These are phyloP conservation scores for Neofusicoccum laricinum DNA, from an alignment of 2,329 filamentous ascomycete species.

Conservation along the genomic window DNA sequence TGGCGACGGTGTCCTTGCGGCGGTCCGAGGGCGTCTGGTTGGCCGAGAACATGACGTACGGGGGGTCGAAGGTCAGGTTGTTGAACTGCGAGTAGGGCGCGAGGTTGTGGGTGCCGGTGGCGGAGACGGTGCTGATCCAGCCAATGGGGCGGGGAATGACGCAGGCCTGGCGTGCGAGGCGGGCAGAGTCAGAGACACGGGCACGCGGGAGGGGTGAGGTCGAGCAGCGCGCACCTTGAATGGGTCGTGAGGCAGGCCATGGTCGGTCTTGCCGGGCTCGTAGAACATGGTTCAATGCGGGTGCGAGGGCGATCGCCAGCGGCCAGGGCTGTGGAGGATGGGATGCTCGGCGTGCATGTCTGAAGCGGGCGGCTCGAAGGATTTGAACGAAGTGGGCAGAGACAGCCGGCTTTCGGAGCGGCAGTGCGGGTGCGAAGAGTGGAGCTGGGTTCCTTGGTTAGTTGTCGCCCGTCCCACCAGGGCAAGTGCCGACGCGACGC, in stretches of 20 bases:
- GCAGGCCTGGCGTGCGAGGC: constrained; percentile 42
- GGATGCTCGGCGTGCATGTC: too few species aligned
- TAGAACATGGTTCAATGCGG: constrained; percentile 46
- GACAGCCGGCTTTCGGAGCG: too few species aligned
- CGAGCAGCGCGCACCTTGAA: constrained; percentile 47
- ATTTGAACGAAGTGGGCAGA: too few species aligned
- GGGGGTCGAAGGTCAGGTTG: constrained; percentile 62
- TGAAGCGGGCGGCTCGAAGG: too few species aligned
- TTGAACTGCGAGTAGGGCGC: constrained; percentile 63
- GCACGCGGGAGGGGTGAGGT: too few species aligned
- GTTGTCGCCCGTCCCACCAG: too few species aligned
- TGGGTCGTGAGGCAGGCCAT: constrained; percentile 53
- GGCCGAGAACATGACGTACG: constrained; percentile 60
- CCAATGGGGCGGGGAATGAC: constrained; percentile 61
- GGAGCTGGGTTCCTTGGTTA: too few species aligned
- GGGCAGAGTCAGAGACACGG: neutral
- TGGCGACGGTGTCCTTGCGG: constrained; percentile 58
- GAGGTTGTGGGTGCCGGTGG: constrained; percentile 50
- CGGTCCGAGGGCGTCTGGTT: constrained; percentile 50
- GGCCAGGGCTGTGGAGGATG: too few species aligned
- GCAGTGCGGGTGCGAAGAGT: too few species aligned
- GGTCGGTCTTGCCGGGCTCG: constrained; percentile 51
- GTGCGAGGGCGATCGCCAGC: too few species aligned
- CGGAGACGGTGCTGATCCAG: constrained; percentile 59
- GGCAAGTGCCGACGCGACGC: neutral